Base-by-base conservation (phyloP, 331 rosid species). In the Malus hybrid region DNA sequence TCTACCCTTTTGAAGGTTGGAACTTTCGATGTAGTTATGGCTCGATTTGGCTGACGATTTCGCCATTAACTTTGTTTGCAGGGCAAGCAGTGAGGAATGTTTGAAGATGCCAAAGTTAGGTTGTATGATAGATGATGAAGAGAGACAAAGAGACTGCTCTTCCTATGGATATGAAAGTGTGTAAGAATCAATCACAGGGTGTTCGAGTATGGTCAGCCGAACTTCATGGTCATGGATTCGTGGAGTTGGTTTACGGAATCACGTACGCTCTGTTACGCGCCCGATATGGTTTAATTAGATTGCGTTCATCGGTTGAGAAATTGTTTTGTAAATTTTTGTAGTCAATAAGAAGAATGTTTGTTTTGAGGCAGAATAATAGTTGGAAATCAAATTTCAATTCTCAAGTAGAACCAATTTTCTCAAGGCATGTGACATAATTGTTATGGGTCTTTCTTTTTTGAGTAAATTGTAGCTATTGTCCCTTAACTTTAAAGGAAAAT, bases 41-140 rank as follows among this genome's bases (percentile, higher is more conserved):
- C 15, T 22, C 9, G 9, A 20, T 74, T 61, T 73, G 10, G 67
- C 79, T 81, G 44, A 81, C 34, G 67, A 27, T 18, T 80, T 76
- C 14, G n/a, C 18, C 59, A 44, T 80, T 36, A 62, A 80, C 72
- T 76, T 7, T 77, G 29, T 73, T 73, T 67, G 69, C 93, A 90
- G 96, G 90, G 88, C 76, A 87, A 85, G 71, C 87, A 64, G 83
- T 87, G 57, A 81, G 80, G 79, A 55, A 69, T 50, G 55, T 74
- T 32, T 32, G 10, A 65, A 69, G 74, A 60, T 66, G 69, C 55
- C 31, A 74, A 76, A 56, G 81, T 44, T 77, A 16, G 71, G 11
- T 32, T 78, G 81, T 19, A 76, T 65, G 65, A 62, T 24, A 69
- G 42, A 74, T 66, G 76, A 57, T 68, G 71, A n/a, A n/a, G 62